phyloP scores from a whole-genome alignment of 176 grass and related monocot genomes.

The Oryza rufipogon region DNA sequence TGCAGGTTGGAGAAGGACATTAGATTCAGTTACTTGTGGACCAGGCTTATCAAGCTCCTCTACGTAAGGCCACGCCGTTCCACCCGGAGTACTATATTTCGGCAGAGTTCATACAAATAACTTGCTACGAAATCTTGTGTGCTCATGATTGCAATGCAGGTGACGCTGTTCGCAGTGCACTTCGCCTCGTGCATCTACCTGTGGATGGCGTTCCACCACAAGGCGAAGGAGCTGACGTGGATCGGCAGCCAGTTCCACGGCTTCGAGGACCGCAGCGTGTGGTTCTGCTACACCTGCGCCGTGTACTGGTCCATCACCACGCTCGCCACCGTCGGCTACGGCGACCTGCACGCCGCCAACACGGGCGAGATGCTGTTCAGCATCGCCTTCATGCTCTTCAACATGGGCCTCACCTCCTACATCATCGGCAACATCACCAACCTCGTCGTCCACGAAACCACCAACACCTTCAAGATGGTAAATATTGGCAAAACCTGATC shows the following conservation, averaged over 20 bases:
- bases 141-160: constrained; percentile 18
- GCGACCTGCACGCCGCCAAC: constrained; percentile 66
- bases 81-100: neutral
- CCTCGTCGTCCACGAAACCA: constrained; percentile 66
- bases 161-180: constrained; percentile 63
- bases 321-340: constrained; percentile 65
- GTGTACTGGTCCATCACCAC: constrained; percentile 77
- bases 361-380: constrained; percentile 57
- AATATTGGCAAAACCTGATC: neutral
- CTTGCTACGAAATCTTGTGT: neutral
- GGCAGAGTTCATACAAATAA: neutral
- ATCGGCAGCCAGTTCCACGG: constrained; percentile 43
- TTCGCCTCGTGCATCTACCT: constrained; percentile 50
- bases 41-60: constrained; percentile 56
- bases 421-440: constrained; percentile 82
- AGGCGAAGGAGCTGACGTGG: constrained; percentile 46
- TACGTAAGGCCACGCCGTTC: constrained; percentile 39
- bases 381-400: constrained; percentile 69
- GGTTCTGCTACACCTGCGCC: constrained; percentile 55
- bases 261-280: constrained; percentile 52
- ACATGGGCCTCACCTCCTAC: constrained; percentile 67
- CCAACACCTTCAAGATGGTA: constrained; percentile 50
- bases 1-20: constrained; percentile 72
- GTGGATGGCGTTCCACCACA: constrained; percentile 56
- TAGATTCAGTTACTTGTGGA: constrained; percentile 62